Evolutionary conservation across 371 early-diverging fungal species (phyloP).

Genomic region (Lichtheimia corymbifera): DNA sequence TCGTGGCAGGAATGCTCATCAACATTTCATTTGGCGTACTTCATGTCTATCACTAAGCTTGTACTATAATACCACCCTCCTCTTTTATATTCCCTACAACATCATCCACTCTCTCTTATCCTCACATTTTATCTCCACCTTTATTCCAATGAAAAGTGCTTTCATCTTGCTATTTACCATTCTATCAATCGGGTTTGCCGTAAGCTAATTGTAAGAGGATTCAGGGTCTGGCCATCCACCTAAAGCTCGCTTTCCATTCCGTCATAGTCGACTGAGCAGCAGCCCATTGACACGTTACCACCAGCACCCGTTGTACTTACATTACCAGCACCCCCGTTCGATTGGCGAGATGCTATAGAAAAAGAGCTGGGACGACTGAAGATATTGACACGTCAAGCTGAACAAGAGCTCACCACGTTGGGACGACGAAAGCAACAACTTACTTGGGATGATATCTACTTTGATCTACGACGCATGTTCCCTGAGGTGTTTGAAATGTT

Average conservation of each 20-base stretch:
- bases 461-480: slow-evolving; percentile 7
- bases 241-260: not conserved
- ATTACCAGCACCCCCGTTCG: not conserved
- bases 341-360: not conserved
- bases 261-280: not conserved
- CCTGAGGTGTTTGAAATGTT: not conserved
- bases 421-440: not conserved
- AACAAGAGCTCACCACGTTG: not conserved
- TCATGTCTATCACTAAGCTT: slow-evolving; percentile 51
- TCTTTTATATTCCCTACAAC: not conserved
- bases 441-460: slow-evolving; percentile 7
- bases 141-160: not conserved
- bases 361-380: not conserved
- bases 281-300: not conserved
- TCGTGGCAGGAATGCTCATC: slow-evolving; percentile 66
- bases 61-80: not conserved
- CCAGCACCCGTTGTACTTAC: not conserved
- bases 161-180: not conserved
- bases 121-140: not conserved
- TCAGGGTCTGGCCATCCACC: not conserved
- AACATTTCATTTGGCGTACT: slow-evolving; percentile 68
- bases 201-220: not conserved
- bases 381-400: not conserved
- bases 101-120: not conserved
- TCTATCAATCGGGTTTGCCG: not conserved